Conservation (phyloP, 352 stramenopile genomes). For the Phytopythium ostracodes region DNA sequence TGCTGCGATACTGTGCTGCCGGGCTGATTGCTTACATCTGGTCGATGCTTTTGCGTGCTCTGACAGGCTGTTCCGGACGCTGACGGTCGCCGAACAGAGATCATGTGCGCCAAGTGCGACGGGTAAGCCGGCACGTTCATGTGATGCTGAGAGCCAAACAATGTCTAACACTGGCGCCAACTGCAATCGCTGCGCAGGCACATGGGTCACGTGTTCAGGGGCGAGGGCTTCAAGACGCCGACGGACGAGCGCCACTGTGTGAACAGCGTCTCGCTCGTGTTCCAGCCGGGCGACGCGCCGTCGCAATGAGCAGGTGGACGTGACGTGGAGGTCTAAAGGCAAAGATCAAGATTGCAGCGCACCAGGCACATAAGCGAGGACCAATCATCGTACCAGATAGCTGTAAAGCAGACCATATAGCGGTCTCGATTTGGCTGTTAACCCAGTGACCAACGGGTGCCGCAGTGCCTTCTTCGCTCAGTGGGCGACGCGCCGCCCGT, state of each 20-base stretch:
- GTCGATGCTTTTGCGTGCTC: background rate
- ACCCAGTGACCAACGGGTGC: no score
- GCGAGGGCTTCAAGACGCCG: constrained; percentile 82
- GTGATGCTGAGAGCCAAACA: constrained; percentile 3
- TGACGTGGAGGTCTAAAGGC: background rate
- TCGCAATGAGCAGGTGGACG: constrained; percentile 20
- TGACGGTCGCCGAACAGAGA: constrained; percentile 79
- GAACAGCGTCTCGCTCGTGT: constrained; percentile 88
- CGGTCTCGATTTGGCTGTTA: no score
- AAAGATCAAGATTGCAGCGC: background rate
- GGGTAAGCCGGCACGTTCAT: constrained; percentile 34
- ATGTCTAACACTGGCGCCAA: background rate
- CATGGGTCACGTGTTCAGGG: constrained; percentile 91
- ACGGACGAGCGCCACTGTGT: constrained; percentile 90
- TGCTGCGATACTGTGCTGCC: no score
- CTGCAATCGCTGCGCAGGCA: constrained; percentile 32
- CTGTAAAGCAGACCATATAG: no score
- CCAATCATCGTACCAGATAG: no score
- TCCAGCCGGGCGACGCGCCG: constrained; percentile 60
- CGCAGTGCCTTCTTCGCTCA: no score
- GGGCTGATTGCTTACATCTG: background rate
- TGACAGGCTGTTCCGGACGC: constrained; percentile 55
- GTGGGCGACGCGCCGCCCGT: no score
- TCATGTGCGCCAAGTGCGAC: constrained; percentile 86
- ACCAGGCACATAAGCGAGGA: no score